phyloP scores from a whole-genome alignment of 768 basidiomycete species.

The Tulasnella sp. region DNA sequence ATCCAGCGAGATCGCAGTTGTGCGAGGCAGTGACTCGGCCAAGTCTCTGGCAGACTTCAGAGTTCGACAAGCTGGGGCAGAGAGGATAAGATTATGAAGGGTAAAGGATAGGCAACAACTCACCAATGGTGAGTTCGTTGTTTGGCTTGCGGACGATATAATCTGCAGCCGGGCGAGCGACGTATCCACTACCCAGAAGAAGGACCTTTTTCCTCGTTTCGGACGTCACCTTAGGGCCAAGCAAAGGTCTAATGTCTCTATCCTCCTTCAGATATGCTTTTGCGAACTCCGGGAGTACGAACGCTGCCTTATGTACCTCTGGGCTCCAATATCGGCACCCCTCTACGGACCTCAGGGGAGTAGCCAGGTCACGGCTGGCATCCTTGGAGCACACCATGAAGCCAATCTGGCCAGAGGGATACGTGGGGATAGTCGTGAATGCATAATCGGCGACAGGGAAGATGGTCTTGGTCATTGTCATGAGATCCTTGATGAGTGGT shows the following conservation, averaged over 20 bases:
- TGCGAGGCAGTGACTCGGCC: constrained; percentile 50
- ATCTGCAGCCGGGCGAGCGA: constrained; percentile 92
- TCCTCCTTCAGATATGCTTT: constrained; percentile 60
- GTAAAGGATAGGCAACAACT: constrained; percentile 19
- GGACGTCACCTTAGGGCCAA: constrained; percentile 49
- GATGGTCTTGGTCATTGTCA: constrained; percentile 50
- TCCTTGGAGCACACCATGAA: constrained; percentile 84
- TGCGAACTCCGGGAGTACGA: constrained; percentile 88
- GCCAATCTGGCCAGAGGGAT: constrained; percentile 97
- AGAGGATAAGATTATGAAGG: neutral
- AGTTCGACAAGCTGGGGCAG: constrained; percentile 69
- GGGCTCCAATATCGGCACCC: constrained; percentile 76
- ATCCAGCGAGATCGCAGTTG: constrained; percentile 70
- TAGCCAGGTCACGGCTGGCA: constrained; percentile 48
- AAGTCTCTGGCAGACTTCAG: constrained; percentile 63
- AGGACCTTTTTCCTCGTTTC: constrained; percentile 62
- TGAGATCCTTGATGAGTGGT: constrained; percentile 66
- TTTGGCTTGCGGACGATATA: constrained; percentile 72
- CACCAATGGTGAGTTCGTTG: constrained; percentile 78
- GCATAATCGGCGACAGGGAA: constrained; percentile 84
- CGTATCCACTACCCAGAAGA: constrained; percentile 88
- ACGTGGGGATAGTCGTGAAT: constrained; percentile 92
- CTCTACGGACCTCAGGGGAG: constrained; percentile 51
- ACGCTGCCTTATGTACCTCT: constrained; percentile 66
- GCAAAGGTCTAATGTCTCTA: constrained; percentile 55